A percentile compares a stretch with the other conserved stretches of the same genome.
Evolutionary conservation across 176 grass and related monocot genomes (phyloP).

Genomic region (Triticum monococcum): DNA sequence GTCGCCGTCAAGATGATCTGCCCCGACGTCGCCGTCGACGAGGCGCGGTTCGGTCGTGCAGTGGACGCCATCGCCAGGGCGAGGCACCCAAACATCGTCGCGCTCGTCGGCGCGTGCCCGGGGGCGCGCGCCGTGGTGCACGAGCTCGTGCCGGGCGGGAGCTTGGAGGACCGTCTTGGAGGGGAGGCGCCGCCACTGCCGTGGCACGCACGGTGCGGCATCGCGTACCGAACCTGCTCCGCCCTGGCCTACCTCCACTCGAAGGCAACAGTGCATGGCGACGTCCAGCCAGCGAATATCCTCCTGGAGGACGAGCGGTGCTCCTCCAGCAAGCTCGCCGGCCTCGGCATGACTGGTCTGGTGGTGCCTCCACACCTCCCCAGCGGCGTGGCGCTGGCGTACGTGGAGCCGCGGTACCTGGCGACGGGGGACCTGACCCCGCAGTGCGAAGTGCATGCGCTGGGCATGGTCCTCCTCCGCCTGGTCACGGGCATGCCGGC

Average conservation of each 20-base stretch:
- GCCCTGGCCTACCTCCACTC: slow-evolving; percentile 58
- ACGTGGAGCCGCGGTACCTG: slow-evolving; percentile 32
- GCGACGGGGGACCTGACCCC: slow-evolving; percentile 42
- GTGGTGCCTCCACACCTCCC: neutral
- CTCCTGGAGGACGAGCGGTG: slow-evolving; percentile 35
- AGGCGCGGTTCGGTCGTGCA: slow-evolving; percentile 39
- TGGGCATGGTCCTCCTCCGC: slow-evolving; percentile 58
- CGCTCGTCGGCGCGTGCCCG: slow-evolving; percentile 51
- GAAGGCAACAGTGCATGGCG: slow-evolving; percentile 42
- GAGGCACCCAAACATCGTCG: slow-evolving; percentile 45
- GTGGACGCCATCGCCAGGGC: slow-evolving; percentile 26
- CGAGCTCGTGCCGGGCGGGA: slow-evolving; percentile 54
- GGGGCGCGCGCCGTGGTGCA: slow-evolving; percentile 58
- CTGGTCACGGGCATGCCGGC: slow-evolving; percentile 48
- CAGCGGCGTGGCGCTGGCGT: neutral
- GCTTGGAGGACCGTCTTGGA: slow-evolving; percentile 52
- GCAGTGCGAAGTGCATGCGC: slow-evolving; percentile 47
- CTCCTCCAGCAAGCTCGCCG: slow-evolving; percentile 44
- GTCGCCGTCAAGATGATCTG: slow-evolving; percentile 55
- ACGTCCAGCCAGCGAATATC: slow-evolving; percentile 58
- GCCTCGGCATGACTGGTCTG: slow-evolving; percentile 17
- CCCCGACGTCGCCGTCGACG: slow-evolving; percentile 23
- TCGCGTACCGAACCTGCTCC: slow-evolving; percentile 40
- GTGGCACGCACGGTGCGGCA: slow-evolving; percentile 54
- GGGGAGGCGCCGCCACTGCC: slow-evolving; percentile 34